These are phyloP conservation scores for Aquilaria sinensis DNA, from an alignment of 345 rosid species.

Conservation along the genomic window DNA sequence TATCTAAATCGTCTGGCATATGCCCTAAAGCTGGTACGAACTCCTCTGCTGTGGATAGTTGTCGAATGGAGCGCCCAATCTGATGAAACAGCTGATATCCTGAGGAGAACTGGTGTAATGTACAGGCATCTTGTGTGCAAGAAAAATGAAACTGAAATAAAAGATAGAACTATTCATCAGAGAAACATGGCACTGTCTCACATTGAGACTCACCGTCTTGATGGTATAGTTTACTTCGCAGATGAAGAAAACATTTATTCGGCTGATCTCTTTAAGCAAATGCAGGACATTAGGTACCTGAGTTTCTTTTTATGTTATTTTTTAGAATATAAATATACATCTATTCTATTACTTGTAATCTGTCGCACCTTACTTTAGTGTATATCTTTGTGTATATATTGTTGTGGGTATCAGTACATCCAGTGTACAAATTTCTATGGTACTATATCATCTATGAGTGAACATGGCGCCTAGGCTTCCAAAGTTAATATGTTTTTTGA, in stretches of 20 bases:
- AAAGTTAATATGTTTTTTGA: no score
- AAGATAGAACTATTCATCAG: slow-evolving; percentile 42
- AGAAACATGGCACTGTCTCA: slow-evolving; percentile 56
- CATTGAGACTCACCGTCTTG: slow-evolving; percentile 54
- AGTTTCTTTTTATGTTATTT: background rate
- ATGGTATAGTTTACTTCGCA: slow-evolving; percentile 56
- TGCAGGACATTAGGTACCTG: slow-evolving; percentile 52
- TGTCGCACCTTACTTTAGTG: no score
- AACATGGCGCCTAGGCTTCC: no score
- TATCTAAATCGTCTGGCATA: slow-evolving; percentile 45
- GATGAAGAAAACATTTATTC: slow-evolving; percentile 39
- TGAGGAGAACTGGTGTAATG: slow-evolving; percentile 47
- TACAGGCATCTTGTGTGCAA: slow-evolving; percentile 57
- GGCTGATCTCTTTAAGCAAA: slow-evolving; percentile 42
- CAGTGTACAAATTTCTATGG: no score
- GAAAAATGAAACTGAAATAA: slow-evolving; percentile 39
- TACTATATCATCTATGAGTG: no score
- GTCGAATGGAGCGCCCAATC: slow-evolving; percentile 53
- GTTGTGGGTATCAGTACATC: no score
- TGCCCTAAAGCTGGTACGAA: slow-evolving; percentile 37
- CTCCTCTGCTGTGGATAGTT: slow-evolving; percentile 67
- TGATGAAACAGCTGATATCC: slow-evolving; percentile 42
- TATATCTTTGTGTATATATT: no score
- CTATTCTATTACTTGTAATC: no score
- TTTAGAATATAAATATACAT: no score